These are phyloP conservation scores for Phoma sp. DNA, from an alignment of 2,329 filamentous ascomycete genomes.

Conservation along the genomic window DNA sequence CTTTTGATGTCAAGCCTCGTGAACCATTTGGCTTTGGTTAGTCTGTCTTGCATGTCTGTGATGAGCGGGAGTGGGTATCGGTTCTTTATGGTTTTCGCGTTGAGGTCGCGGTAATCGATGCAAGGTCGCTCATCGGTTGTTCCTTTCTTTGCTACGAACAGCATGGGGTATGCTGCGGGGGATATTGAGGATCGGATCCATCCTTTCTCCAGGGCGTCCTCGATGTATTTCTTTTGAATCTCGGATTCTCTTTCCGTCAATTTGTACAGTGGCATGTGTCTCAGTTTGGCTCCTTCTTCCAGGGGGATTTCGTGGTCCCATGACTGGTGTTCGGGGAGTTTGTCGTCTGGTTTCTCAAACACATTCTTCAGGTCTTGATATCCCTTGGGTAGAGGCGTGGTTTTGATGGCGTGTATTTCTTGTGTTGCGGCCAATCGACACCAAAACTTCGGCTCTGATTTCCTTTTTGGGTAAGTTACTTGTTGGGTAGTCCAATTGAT, in stretches of 20 bases:
- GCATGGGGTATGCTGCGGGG: background rate
- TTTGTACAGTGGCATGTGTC: background rate
- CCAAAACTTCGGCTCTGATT: too few relatives aligned
- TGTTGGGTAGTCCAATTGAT: too few relatives aligned
- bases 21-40: background rate
- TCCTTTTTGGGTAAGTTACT: too few relatives aligned
- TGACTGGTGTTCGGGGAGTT: background rate
- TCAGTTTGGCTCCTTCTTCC: background rate
- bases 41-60: background rate
- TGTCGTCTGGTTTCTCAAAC: background rate
- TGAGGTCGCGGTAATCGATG: background rate
- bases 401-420: background rate
- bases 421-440: too few relatives aligned
- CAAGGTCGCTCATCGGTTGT: background rate
- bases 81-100: background rate
- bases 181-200: too few relatives aligned
- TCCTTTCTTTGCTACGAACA: background rate
- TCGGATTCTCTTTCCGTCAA: background rate
- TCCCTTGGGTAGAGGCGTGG: background rate
- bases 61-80: background rate
- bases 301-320: background rate
- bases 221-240: background rate
- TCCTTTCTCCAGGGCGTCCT: background rate
- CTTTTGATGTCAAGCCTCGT: background rate
- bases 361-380: background rate